phyloP scores from a whole-genome alignment of 108 stramenopile species.

The Schizochytrium sp. region DNA sequence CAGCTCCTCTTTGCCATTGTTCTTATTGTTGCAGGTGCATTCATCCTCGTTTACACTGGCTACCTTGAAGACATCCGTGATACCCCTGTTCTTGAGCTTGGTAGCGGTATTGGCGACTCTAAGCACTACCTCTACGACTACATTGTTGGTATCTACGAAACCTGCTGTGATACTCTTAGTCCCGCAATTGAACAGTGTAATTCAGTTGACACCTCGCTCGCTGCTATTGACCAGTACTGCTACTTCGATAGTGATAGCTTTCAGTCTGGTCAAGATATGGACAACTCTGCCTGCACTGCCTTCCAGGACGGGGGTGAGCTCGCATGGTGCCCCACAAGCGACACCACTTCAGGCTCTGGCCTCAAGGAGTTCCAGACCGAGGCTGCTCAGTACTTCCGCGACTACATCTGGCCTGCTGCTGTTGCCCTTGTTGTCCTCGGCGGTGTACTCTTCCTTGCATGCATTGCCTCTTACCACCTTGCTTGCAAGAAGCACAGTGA shows the following conservation, averaged over 20 bases:
- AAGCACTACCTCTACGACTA: conserved; percentile 49
- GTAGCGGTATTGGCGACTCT: background rate
- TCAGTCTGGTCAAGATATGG: background rate
- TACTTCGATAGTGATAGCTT: background rate
- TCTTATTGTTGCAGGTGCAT: conserved; percentile 42
- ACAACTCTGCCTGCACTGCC: background rate
- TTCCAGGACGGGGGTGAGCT: background rate
- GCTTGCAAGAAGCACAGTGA: conserved; percentile 5
- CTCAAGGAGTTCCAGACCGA: conserved; percentile 57
- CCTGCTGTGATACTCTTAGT: conserved; percentile 7
- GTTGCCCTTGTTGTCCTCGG: conserved; percentile 54
- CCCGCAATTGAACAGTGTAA: background rate
- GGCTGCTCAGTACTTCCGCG: background rate
- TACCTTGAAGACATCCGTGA: conserved; percentile 4
- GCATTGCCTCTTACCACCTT: background rate
- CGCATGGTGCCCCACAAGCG: background rate
- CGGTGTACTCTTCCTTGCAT: conserved; percentile 33
- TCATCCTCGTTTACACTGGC: conserved; percentile 45
- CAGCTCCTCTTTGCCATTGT: conserved; percentile 56
- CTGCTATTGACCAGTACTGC: conserved; percentile 21
- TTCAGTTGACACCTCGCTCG: background rate
- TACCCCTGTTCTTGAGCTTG: conserved; percentile 1
- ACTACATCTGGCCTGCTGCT: conserved; percentile 58
- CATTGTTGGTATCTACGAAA: background rate
- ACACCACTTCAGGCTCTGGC: background rate